Conservation (phyloP, 805 yeast species). For the Yarrowia bubula region DNA sequence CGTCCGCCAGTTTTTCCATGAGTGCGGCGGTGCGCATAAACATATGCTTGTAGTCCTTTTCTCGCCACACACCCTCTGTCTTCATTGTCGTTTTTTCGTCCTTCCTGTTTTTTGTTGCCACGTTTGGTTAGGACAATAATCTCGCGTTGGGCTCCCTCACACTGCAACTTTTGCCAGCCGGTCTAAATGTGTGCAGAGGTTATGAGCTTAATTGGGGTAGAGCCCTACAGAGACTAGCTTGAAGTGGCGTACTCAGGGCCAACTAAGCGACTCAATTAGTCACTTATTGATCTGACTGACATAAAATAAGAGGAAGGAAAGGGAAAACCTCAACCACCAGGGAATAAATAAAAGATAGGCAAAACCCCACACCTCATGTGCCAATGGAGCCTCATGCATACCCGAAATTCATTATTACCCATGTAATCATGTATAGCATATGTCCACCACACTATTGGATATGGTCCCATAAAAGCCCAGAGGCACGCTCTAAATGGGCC, state of each 20-base stretch:
- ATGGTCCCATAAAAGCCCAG: not conserved
- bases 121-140: not conserved
- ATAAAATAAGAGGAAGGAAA: too few relatives aligned
- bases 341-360: too few relatives aligned
- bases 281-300: too few relatives aligned
- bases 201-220: not conserved
- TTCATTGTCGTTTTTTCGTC: not conserved
- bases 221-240: too few relatives aligned
- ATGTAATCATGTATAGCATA: not conserved
- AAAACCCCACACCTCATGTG: too few relatives aligned
- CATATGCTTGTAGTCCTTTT: constrained; percentile 8
- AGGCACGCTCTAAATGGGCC: not conserved
- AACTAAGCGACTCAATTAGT: too few relatives aligned
- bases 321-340: too few relatives aligned
- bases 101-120: not conserved
- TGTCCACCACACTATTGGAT: constrained; percentile 7
- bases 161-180: not conserved
- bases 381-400: not conserved
- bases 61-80: constrained; percentile 1
- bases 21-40: constrained; percentile 18
- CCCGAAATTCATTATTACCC: not conserved
- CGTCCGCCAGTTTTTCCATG: constrained; percentile 16
- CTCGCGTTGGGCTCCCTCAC: not conserved
- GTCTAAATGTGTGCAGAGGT: not conserved
- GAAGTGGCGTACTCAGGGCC: too few relatives aligned